Conservation (phyloP, 179 eudicot genomes). For the Silene coronaria region DNA sequence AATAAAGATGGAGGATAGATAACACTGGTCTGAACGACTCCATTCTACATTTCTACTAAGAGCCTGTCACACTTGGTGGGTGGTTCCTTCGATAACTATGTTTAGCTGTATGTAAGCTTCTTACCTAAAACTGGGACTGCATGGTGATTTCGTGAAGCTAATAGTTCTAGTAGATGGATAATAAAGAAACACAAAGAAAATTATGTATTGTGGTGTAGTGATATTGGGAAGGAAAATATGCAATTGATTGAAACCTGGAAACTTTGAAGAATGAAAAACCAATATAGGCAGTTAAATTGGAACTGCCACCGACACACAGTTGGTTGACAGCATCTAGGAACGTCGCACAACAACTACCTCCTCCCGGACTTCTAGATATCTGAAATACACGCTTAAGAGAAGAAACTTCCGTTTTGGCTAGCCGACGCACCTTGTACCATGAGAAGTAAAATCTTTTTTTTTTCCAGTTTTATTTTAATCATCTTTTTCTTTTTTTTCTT, state of each 20-base stretch:
- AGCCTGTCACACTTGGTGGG: constrained; percentile 8
- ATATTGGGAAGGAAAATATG: not conserved
- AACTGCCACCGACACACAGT: no score
- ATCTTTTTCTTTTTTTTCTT: not conserved
- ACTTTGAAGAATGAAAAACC: not conserved
- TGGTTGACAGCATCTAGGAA: not conserved
- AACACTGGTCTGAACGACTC: not conserved
- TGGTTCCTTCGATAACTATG: not conserved
- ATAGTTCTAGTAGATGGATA: not conserved
- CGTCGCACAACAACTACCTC: not conserved
- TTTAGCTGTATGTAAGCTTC: constrained; percentile 6
- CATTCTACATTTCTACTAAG: not conserved
- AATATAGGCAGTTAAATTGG: not conserved
- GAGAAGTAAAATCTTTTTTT: not conserved
- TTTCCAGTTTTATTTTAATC: not conserved
- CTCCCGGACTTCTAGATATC: not conserved
- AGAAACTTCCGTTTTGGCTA: not conserved
- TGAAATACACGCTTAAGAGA: not conserved
- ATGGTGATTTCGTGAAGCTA: not conserved
- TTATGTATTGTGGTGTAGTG: not conserved
- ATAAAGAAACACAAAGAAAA: not conserved
- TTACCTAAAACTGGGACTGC: not conserved
- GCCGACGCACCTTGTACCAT: not conserved
- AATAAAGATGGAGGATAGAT: not conserved
- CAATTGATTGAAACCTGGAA: not conserved